Evolutionary conservation across 805 yeast species (phyloP).

Genomic region (Hermanozyma aechmeae): DNA sequence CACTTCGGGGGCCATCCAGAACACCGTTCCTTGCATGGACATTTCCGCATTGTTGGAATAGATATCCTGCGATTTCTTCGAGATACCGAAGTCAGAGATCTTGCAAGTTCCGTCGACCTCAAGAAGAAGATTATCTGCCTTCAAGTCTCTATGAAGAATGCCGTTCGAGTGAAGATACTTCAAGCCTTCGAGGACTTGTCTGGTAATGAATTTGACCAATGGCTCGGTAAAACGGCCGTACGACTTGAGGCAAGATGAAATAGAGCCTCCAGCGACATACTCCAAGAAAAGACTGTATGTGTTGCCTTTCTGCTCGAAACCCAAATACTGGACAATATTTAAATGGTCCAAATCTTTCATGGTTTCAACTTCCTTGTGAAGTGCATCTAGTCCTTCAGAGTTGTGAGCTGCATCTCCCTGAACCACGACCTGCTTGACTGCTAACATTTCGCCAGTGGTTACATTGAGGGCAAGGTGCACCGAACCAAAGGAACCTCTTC

Average conservation of each 20-base stretch:
- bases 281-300: conserved; percentile 84
- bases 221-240: conserved; percentile 82
- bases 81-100: conserved; percentile 94
- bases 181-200: conserved; percentile 76
- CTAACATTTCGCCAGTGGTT: conserved; percentile 97
- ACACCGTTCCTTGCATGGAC: conserved; percentile 98
- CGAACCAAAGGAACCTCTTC: conserved; percentile 93
- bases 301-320: conserved; percentile 70
- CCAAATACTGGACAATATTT: conserved; percentile 92
- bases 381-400: conserved; percentile 66
- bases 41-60: conserved; percentile 87
- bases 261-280: conserved; percentile 97
- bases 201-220: conserved; percentile 60
- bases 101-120: conserved; percentile 92
- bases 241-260: conserved; percentile 72
- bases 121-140: conserved; percentile 82
- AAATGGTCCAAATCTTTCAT: conserved; percentile 89
- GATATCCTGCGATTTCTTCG: conserved; percentile 66
- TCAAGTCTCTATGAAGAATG: conserved; percentile 86
- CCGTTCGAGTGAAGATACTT: conserved; percentile 84
- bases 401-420: conserved; percentile 27
- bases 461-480: conserved; percentile 88
- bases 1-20: conserved; percentile 99
- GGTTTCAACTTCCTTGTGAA: conserved; percentile 85
- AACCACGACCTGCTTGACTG: conserved; percentile 88